Conservation (phyloP, 2,329 filamentous ascomycete genomes). For the Sordariomycetes sp. region DNA sequence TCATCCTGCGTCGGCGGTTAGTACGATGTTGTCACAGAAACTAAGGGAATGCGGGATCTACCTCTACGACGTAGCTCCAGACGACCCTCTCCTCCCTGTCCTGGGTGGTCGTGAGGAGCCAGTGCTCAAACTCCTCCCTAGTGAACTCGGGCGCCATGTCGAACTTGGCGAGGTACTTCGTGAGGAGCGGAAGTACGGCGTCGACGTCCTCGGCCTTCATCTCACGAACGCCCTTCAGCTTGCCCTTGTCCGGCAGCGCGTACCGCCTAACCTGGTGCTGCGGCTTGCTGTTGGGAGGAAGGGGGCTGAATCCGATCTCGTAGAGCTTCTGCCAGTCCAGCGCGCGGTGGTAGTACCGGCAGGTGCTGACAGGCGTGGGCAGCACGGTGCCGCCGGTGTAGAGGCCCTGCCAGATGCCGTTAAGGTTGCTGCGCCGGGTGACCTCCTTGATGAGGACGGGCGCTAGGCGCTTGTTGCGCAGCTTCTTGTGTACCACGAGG, state of each 20-base stretch:
- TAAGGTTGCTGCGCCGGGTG: slow-evolving; percentile 77
- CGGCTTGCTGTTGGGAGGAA: slow-evolving; percentile 74
- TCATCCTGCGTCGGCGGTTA: slow-evolving; percentile 26
- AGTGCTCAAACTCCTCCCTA: slow-evolving; percentile 73
- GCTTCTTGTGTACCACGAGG: slow-evolving; percentile 94
- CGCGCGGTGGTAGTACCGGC: slow-evolving; percentile 87
- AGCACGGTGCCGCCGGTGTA: slow-evolving; percentile 90
- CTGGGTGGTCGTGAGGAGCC: slow-evolving; percentile 42
- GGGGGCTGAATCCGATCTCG: slow-evolving; percentile 84
- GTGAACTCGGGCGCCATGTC: slow-evolving; percentile 75
- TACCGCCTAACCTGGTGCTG: slow-evolving; percentile 78
- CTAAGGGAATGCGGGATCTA: slow-evolving; percentile 16
- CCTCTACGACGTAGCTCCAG: slow-evolving; percentile 87
- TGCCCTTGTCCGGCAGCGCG: slow-evolving; percentile 61
- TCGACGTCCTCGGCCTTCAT: slow-evolving; percentile 73
- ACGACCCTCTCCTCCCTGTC: slow-evolving; percentile 72
- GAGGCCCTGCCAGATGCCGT: slow-evolving; percentile 84
- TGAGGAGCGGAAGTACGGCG: slow-evolving; percentile 59
- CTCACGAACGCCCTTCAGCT: slow-evolving; percentile 60
- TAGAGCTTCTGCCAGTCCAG: slow-evolving; percentile 95
- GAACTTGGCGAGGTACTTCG: slow-evolving; percentile 66
- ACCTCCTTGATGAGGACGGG: slow-evolving; percentile 97
- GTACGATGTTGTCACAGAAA: slow-evolving; percentile 3
- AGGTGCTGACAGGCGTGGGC: slow-evolving; percentile 83
- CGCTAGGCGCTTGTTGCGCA: slow-evolving; percentile 81